phyloP scores from a whole-genome alignment of 768 basidiomycete genomes.

The Trametes coccinea region DNA sequence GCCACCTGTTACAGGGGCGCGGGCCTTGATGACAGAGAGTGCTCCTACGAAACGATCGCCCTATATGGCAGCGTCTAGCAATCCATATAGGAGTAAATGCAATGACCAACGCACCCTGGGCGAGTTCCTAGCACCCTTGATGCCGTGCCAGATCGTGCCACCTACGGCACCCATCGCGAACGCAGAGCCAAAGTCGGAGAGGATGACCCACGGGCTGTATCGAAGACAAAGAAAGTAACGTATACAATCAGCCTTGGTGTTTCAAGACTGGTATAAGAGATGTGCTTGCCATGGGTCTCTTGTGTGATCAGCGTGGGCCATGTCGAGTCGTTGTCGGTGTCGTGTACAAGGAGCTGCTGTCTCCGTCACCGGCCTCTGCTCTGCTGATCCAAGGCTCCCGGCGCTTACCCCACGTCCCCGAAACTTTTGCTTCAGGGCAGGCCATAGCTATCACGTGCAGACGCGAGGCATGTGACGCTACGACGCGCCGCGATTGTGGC shows the following conservation, averaged over 20 bases:
- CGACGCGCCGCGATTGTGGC: constrained; percentile 24
- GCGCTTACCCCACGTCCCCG: constrained; percentile 2
- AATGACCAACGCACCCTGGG: constrained; percentile 64
- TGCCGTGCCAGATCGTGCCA: constrained; percentile 98
- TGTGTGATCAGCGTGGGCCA: constrained; percentile 92
- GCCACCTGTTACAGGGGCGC: constrained; percentile 96
- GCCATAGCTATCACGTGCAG: constrained; percentile 23
- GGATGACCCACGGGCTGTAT: constrained; percentile 92
- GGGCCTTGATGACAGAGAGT: constrained; percentile 93
- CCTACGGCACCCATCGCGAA: constrained; percentile 98
- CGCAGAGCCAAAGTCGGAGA: constrained; percentile 97
- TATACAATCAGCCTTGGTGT: constrained; percentile 7
- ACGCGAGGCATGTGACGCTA: constrained; percentile 22
- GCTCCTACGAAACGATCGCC: constrained; percentile 95
- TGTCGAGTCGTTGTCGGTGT: constrained; percentile 34
- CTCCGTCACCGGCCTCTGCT: constrained; percentile 10
- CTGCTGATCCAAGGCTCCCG: not conserved
- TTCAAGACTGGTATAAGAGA: not conserved
- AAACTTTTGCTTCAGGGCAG: constrained; percentile 25
- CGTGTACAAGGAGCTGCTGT: constrained; percentile 15
- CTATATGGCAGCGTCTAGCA: constrained; percentile 40
- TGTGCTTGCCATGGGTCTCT: constrained; percentile 81
- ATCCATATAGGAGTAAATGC: not conserved
- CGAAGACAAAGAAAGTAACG: not conserved
- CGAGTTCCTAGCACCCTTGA: constrained; percentile 96